phyloP scores from a whole-genome alignment of 1,284 basidiomycete genomes.

The Abortiporus biennis region DNA sequence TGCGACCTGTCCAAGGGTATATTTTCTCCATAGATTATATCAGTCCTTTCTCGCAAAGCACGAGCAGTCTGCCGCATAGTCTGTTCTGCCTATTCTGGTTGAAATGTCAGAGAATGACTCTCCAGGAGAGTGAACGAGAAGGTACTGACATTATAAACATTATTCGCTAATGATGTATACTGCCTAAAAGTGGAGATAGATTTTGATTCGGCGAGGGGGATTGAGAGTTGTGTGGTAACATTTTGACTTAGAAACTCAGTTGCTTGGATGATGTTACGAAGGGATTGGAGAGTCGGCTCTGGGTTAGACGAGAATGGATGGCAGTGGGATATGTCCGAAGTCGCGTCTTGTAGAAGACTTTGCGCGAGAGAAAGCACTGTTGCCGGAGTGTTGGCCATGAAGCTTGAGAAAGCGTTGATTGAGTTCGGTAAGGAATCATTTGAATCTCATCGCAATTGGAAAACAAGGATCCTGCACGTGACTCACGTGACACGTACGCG shows the following conservation, averaged over 20 bases:
- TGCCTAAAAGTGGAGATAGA: constrained; percentile 62
- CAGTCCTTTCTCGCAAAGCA: constrained; percentile 36
- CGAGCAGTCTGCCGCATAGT: constrained; percentile 40
- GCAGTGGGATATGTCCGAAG: background rate
- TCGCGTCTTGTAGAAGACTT: too few relatives aligned
- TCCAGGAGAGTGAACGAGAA: constrained; percentile 5
- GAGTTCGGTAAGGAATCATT: too few relatives aligned
- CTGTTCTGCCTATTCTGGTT: constrained; percentile 40
- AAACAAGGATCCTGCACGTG: too few relatives aligned
- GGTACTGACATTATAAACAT: constrained; percentile 40
- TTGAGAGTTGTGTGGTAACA: constrained; percentile 40
- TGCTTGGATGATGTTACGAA: constrained; percentile 45
- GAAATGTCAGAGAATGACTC: constrained; percentile 13
- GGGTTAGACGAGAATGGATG: constrained; percentile 19
- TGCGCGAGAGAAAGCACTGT: too few relatives aligned
- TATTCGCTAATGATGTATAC: constrained; percentile 45
- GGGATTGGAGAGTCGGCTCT: constrained; percentile 14
- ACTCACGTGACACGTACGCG: too few relatives aligned
- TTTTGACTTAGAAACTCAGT: constrained; percentile 48
- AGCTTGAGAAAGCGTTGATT: too few relatives aligned
- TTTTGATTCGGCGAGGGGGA: constrained; percentile 53
- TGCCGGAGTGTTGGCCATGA: too few relatives aligned
- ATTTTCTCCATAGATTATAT: constrained; percentile 52
- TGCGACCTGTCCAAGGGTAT: constrained; percentile 42
- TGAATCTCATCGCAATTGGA: too few relatives aligned